Conservation (phyloP, 306 rosid species). For the Arachis hypogaea region DNA sequence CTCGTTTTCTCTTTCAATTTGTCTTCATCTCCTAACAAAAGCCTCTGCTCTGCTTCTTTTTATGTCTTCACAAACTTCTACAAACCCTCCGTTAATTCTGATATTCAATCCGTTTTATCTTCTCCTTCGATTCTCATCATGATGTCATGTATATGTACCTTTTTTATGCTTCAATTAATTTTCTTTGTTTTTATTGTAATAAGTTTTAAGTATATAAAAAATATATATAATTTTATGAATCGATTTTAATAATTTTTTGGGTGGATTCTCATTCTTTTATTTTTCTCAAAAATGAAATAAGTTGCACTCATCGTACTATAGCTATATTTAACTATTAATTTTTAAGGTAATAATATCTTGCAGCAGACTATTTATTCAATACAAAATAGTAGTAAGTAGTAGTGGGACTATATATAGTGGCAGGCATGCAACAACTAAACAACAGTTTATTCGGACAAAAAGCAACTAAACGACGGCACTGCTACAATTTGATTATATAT, state of each 20-base stretch:
- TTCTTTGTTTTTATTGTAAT: background rate
- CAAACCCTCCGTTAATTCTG: background rate
- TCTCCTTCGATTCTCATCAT: background rate
- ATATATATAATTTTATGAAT: too few relatives aligned
- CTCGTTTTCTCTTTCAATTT: constrained; percentile 24
- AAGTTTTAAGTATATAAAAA: too few relatives aligned
- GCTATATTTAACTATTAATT: background rate
- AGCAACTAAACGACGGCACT: background rate
- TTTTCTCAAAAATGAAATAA: background rate
- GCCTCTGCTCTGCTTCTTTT: background rate
- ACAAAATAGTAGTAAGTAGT: background rate
- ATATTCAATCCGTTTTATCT: background rate
- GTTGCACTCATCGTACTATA: background rate
- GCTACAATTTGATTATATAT: too few relatives aligned
- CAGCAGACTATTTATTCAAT: background rate
- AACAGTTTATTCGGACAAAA: background rate
- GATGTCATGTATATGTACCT: background rate
- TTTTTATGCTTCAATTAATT: background rate
- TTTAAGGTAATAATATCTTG: background rate
- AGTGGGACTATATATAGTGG: background rate
- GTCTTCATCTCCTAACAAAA: constrained; percentile 15
- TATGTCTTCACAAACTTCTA: background rate
- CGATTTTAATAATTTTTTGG: too few relatives aligned
- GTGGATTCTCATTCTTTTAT: background rate
- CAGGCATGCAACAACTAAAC: background rate